phyloP scores from a whole-genome alignment of 164 flowering plant genomes.

The Nymphaea colorata region DNA sequence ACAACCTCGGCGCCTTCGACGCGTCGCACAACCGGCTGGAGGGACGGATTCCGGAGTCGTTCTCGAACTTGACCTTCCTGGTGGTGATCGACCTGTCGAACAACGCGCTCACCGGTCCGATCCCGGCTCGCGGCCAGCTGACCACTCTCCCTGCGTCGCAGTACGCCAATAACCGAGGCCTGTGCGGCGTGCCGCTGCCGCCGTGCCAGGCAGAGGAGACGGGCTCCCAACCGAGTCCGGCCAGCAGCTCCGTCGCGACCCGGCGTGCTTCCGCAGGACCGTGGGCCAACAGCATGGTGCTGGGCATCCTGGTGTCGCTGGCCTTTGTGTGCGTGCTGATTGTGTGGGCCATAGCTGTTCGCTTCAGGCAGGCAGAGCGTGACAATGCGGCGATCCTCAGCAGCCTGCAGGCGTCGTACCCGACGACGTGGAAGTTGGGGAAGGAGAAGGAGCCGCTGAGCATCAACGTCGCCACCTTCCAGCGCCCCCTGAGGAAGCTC shows the following conservation, averaged over 20 bases:
- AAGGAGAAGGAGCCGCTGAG: constrained; percentile 80
- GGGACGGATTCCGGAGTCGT: constrained; percentile 78
- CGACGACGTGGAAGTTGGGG: constrained; percentile 87
- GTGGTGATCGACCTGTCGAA: constrained; percentile 80
- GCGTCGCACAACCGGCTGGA: constrained; percentile 77
- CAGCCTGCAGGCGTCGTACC: constrained; percentile 48
- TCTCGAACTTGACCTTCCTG: constrained; percentile 65
- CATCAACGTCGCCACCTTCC: constrained; percentile 71
- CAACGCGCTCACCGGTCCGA: constrained; percentile 69
- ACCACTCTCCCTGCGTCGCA: constrained; percentile 80
- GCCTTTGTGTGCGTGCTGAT: constrained; percentile 52
- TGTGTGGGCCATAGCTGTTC: constrained; percentile 69
- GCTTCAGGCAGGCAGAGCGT: constrained; percentile 50
- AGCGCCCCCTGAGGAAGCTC: constrained; percentile 47
- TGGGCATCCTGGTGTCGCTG: constrained; percentile 56
- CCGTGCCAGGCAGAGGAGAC: constrained; percentile 29
- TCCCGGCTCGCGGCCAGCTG: constrained; percentile 74
- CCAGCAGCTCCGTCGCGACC: constrained; percentile 5
- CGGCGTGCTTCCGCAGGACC: constrained; percentile 23
- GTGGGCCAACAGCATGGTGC: constrained; percentile 64
- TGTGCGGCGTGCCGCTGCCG: constrained; percentile 87
- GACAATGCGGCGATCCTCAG: constrained; percentile 41
- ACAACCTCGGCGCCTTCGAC: constrained; percentile 76
- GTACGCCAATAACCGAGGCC: constrained; percentile 74
- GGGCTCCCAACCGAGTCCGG: constrained; percentile 1